Conservation (phyloP, 306 rosid genomes). For the Cajanus cajan region DNA sequence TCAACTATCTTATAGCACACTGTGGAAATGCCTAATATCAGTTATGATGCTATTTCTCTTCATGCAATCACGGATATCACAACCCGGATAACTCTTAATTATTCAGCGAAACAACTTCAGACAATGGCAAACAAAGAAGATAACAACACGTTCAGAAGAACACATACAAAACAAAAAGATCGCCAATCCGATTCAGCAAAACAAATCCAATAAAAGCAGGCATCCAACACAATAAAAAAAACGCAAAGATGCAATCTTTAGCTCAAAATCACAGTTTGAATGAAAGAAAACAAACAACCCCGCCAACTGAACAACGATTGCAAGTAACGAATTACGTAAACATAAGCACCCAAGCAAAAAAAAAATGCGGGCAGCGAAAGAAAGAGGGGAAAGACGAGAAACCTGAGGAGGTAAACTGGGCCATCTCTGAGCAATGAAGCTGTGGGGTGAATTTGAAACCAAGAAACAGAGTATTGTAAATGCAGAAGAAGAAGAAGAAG, state of each 20-base stretch:
- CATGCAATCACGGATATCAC: slow-evolving; percentile 8
- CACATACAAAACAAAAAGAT: background rate
- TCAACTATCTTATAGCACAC: background rate
- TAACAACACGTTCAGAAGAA: background rate
- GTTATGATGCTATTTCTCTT: background rate
- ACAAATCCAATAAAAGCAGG: background rate
- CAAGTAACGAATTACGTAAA: background rate
- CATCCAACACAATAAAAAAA: slow-evolving; percentile 10
- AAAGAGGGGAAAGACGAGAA: background rate
- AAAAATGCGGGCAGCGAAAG: background rate
- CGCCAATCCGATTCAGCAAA: slow-evolving; percentile 11
- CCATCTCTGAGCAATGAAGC: slow-evolving; percentile 40
- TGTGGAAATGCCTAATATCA: background rate
- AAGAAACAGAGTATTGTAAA: slow-evolving; percentile 39
- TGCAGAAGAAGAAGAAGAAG: background rate
- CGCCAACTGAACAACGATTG: background rate
- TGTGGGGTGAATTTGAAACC: slow-evolving; percentile 10
- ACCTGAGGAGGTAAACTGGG: slow-evolving; percentile 54
- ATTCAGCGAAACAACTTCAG: background rate
- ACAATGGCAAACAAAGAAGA: background rate
- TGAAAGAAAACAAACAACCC: slow-evolving; percentile 17
- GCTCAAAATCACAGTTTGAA: slow-evolving; percentile 21
- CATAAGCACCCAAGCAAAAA: background rate
- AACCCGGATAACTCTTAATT: background rate
- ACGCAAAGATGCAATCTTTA: slow-evolving; percentile 46